These are phyloP conservation scores for Calocybe indica DNA, from an alignment of 768 basidiomycete species.

Conservation along the genomic window DNA sequence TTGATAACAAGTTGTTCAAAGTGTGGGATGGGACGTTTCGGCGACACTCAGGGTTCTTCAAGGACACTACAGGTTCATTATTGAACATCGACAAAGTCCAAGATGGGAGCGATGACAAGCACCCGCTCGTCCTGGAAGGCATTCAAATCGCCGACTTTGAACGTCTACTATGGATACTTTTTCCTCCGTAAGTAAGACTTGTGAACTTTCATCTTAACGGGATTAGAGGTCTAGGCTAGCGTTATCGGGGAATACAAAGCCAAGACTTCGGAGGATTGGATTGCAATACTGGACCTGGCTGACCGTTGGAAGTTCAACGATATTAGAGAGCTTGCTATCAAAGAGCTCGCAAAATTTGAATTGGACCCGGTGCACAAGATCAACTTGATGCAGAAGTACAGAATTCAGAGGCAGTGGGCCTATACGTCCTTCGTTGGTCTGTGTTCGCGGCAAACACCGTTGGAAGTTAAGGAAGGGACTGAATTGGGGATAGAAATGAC, in stretches of 20 bases:
- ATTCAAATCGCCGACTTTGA: constrained; percentile 25
- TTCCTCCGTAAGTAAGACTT: constrained; percentile 18
- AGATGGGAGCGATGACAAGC: constrained; percentile 16
- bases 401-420: not conserved
- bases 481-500: no score
- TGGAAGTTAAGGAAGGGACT: no score
- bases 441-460: no score
- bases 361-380: no score
- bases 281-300: not conserved
- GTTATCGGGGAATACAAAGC: constrained; percentile 8
- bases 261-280: constrained; percentile 6
- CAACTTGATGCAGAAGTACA: not conserved
- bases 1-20: constrained; percentile 13
- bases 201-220: not conserved
- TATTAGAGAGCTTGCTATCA: constrained; percentile 1
- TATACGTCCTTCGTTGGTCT: no score
- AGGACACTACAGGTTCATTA: constrained; percentile 8
- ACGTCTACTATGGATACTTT: constrained; percentile 26
- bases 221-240: not conserved
- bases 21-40: constrained; percentile 7
- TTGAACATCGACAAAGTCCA: constrained; percentile 6
- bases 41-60: constrained; percentile 14
- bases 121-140: constrained; percentile 19
- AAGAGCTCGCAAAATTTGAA: constrained; percentile 1
- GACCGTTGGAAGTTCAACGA: no score